Conservation (phyloP, 768 basidiomycete species). For the Vishniacozyma victoriae region DNA sequence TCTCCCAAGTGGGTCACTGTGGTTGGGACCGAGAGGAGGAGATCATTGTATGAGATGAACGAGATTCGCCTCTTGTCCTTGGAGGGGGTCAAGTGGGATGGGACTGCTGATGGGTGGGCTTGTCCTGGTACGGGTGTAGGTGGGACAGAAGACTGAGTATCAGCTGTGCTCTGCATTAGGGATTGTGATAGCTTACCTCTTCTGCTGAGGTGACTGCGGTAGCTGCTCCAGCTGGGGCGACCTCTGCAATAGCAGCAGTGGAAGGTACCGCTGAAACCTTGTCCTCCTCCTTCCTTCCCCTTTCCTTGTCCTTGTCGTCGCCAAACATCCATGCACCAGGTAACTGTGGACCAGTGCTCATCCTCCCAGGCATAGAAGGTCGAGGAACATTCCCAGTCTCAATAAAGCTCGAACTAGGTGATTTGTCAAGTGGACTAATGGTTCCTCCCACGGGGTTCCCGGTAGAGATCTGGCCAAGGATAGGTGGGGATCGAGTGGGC, state of each 20-base stretch:
- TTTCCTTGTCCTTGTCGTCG: background rate
- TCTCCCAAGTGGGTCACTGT: conserved; percentile 65
- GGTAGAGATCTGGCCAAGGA: conserved; percentile 21
- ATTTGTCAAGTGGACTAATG: background rate
- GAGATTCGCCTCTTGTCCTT: conserved; percentile 50
- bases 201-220: background rate
- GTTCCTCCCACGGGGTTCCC: conserved; percentile 2
- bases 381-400: too few species aligned
- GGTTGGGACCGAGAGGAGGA: conserved; percentile 70
- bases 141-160: too few species aligned
- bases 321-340: conserved; percentile 34
- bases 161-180: background rate
- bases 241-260: background rate
- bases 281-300: background rate
- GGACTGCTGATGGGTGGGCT: conserved; percentile 22
- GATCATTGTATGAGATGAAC: conserved; percentile 82
- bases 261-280: background rate
- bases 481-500: conserved; percentile 28
- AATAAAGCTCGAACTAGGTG: background rate
- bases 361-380: conserved; percentile 21
- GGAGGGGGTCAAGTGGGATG: conserved; percentile 23
- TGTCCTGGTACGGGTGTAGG: background rate
- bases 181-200: conserved; percentile 7
- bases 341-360: conserved; percentile 35
- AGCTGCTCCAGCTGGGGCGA: too few species aligned